phyloP scores from a whole-genome alignment of 345 rosid species.

The Citrus hindsii region DNA sequence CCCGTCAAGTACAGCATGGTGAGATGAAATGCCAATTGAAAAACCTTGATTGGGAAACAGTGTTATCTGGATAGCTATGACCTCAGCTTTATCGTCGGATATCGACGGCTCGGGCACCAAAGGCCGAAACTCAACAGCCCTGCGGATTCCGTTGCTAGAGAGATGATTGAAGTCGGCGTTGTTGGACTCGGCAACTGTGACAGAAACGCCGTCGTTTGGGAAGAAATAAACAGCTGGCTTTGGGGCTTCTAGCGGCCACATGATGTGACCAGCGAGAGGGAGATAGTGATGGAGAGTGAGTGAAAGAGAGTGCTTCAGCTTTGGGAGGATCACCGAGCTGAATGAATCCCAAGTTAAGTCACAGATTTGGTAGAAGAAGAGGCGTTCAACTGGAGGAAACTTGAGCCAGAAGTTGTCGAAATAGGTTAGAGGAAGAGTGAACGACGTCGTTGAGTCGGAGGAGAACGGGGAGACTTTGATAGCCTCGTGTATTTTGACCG shows the following conservation, averaged over 20 bases:
- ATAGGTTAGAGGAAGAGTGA: not conserved
- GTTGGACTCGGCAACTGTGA: slow-evolving; percentile 37
- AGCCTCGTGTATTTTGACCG: not conserved
- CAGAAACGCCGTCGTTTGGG: slow-evolving; percentile 23
- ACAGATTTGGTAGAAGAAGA: not conserved
- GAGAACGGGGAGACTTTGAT: not conserved
- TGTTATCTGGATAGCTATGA: slow-evolving; percentile 26
- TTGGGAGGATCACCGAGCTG: slow-evolving; percentile 33
- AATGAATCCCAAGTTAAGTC: slow-evolving; percentile 8
- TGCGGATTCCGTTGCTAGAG: not conserved
- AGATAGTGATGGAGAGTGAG: slow-evolving; percentile 27
- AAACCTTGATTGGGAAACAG: slow-evolving; percentile 33
- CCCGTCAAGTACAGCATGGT: slow-evolving; percentile 41
- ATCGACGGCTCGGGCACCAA: slow-evolving; percentile 27
- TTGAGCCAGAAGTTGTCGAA: not conserved
- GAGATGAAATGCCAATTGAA: slow-evolving; percentile 30
- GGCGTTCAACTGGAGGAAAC: not conserved
- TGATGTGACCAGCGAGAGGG: slow-evolving; percentile 31
- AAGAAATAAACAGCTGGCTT: slow-evolving; percentile 23
- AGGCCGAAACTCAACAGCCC: slow-evolving; percentile 25
- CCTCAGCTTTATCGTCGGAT: slow-evolving; percentile 13
- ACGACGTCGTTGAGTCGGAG: not conserved
- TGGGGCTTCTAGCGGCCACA: slow-evolving; percentile 17
- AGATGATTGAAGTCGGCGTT: slow-evolving; percentile 22
- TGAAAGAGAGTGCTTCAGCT: slow-evolving; percentile 38